Percentiles rank a stretch among this genome's conserved stretches.
Conservation (phyloP, 805 yeast genomes). For the Kuraishia hungarica region DNA sequence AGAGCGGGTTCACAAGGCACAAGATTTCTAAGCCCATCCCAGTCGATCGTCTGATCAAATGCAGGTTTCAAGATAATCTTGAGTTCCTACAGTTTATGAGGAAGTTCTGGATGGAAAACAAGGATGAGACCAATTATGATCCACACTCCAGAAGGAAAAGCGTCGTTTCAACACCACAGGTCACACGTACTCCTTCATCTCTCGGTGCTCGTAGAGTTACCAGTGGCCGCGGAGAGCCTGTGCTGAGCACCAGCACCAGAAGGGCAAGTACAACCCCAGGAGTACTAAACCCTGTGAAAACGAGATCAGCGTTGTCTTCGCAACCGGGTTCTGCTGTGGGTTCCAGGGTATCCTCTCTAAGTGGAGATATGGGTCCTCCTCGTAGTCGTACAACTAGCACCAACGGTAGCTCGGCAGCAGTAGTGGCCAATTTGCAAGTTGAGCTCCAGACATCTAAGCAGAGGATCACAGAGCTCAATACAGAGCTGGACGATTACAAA, state of each 20-base stretch:
- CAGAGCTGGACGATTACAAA: slow-evolving; percentile 49
- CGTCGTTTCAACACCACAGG: slow-evolving; percentile 5
- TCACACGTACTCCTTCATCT: slow-evolving; percentile 10
- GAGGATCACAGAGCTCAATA: slow-evolving; percentile 29
- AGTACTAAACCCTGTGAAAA: neutral
- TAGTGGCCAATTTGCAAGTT: slow-evolving; percentile 18
- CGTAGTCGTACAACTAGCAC: slow-evolving; percentile 5
- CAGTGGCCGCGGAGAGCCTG: neutral
- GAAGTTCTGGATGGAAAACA: slow-evolving; percentile 70
- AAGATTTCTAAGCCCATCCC: slow-evolving; percentile 66
- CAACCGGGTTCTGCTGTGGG: neutral
- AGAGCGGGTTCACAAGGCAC: slow-evolving; percentile 67
- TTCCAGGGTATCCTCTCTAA: neutral
- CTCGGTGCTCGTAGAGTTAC: slow-evolving; percentile 4
- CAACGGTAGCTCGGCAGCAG: slow-evolving; percentile 2
- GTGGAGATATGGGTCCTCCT: neutral
- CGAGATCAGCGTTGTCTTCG: neutral
- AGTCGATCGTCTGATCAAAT: slow-evolving; percentile 74
- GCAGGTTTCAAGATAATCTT: slow-evolving; percentile 87
- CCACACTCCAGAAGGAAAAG: slow-evolving; percentile 48
- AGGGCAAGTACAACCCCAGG: neutral
- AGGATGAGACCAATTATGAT: slow-evolving; percentile 64
- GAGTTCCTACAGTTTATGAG: slow-evolving; percentile 93
- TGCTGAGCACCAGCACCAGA: neutral
- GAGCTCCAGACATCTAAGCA: slow-evolving; percentile 39